These are phyloP conservation scores for Aphanomyces invadans DNA, from an alignment of 352 stramenopile genomes.

Conservation along the genomic window DNA sequence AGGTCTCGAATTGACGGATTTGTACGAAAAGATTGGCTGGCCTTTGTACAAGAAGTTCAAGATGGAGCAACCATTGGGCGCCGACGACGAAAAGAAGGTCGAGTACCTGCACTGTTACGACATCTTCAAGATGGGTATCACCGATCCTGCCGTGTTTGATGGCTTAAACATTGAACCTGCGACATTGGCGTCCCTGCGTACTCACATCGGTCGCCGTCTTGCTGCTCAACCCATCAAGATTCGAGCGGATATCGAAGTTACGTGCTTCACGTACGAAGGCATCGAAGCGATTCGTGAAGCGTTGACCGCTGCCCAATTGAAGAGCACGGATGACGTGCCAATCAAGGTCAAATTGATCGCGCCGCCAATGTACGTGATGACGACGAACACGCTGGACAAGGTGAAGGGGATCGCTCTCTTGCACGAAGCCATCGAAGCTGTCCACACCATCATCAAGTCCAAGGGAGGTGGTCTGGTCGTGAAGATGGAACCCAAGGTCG, in stretches of 20 bases:
- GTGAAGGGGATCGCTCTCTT: slow-evolving; percentile 95
- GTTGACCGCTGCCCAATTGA: slow-evolving; percentile 83
- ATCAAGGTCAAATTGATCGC: slow-evolving; percentile 99
- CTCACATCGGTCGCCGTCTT: slow-evolving; percentile 95
- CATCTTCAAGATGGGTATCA: slow-evolving; percentile 98
- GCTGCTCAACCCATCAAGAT: slow-evolving; percentile 99
- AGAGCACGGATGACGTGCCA: slow-evolving; percentile 83
- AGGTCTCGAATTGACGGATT: slow-evolving; percentile 59
- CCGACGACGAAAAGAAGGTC: slow-evolving; percentile 74
- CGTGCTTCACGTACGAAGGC: slow-evolving; percentile 99
- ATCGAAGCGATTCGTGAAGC: slow-evolving; percentile 98
- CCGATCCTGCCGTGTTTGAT: slow-evolving; percentile 80
- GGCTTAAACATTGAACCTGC: slow-evolving; percentile 84
- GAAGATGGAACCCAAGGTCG: slow-evolving; percentile 99
- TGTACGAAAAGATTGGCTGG: slow-evolving; percentile 93
- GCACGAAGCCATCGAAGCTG: slow-evolving; percentile 92
- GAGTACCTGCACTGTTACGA: slow-evolving; percentile 98
- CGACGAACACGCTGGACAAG: slow-evolving; percentile 98
- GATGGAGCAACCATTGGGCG: slow-evolving; percentile 50
- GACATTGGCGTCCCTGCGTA: slow-evolving; percentile 87
- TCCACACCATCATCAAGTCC: slow-evolving; percentile 89
- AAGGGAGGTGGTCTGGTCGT: slow-evolving; percentile 94
- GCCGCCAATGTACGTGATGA: slow-evolving; percentile 99
- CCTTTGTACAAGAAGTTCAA: slow-evolving; percentile 97
- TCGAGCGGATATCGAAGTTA: slow-evolving; percentile 98